Evolutionary conservation across 371 early-diverging fungal genomes (phyloP).

Genomic region (Coemansia sp.): DNA sequence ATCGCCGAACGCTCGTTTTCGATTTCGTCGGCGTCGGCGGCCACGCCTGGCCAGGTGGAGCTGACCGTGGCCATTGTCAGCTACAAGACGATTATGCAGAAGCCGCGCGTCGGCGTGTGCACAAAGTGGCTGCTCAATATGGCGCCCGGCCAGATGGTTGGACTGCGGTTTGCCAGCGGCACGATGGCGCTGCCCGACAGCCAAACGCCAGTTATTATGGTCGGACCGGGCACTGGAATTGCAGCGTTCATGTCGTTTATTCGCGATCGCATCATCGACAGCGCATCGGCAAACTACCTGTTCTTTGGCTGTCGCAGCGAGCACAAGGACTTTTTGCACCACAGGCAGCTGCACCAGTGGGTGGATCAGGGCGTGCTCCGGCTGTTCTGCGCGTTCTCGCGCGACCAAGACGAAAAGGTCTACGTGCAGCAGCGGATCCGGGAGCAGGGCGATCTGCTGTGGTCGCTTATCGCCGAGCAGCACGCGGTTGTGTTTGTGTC

Average conservation of each 20-base stretch:
- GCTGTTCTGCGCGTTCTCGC: slow-evolving; percentile 75
- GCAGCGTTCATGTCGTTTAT: slow-evolving; percentile 89
- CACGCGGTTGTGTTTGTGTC: slow-evolving; percentile 25
- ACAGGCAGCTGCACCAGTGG: slow-evolving; percentile 61
- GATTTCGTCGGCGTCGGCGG: slow-evolving; percentile 65
- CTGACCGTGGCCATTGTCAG: slow-evolving; percentile 83
- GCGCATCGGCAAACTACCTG: slow-evolving; percentile 40
- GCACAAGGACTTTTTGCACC: slow-evolving; percentile 72
- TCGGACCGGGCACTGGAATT: slow-evolving; percentile 97
- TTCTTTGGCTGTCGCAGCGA: slow-evolving; percentile 82
- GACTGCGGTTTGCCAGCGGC: slow-evolving; percentile 65
- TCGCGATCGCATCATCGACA: slow-evolving; percentile 57
- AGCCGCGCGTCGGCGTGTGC: slow-evolving; percentile 76
- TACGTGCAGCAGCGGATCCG: slow-evolving; percentile 71
- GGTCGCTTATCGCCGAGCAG: slow-evolving; percentile 60
- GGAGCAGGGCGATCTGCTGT: slow-evolving; percentile 60
- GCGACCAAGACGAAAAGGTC: slow-evolving; percentile 64
- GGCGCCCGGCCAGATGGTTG: slow-evolving; percentile 50
- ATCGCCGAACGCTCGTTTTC: slow-evolving; percentile 83
- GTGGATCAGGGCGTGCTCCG: slow-evolving; percentile 55
- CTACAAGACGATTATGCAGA: slow-evolving; percentile 74
- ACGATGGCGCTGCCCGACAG: slow-evolving; percentile 65
- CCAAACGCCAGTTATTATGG: slow-evolving; percentile 57
- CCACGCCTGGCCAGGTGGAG: slow-evolving; percentile 56
- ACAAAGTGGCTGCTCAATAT: slow-evolving; percentile 72